These are phyloP conservation scores for Pholiota microspora DNA, from an alignment of 768 basidiomycete species.

Conservation along the genomic window DNA sequence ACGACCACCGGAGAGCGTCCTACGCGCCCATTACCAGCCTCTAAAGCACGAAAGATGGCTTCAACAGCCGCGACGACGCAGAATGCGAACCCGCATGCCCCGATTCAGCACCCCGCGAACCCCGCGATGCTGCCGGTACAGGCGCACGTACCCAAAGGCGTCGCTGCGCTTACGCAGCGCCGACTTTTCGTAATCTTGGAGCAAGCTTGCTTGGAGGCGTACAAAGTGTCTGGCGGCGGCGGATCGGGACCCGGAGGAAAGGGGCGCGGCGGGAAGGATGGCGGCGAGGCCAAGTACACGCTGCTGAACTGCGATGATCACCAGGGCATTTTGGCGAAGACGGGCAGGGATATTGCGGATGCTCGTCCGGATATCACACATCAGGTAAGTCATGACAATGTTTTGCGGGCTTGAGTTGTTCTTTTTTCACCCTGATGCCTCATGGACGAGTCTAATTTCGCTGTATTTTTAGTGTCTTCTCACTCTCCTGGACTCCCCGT, in stretches of 20 bases:
- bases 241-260: slow-evolving; percentile 39
- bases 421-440: slow-evolving; percentile 7
- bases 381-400: slow-evolving; percentile 58
- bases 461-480: slow-evolving; percentile 71
- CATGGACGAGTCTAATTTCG: not conserved
- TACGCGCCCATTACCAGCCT: slow-evolving; percentile 59
- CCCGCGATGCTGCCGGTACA: slow-evolving; percentile 83
- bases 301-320: slow-evolving; percentile 98
- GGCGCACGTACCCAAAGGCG: slow-evolving; percentile 66
- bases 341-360: slow-evolving; percentile 96
- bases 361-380: slow-evolving; percentile 99
- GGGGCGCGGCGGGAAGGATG: slow-evolving; percentile 54
- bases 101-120: slow-evolving; percentile 54
- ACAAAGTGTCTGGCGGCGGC: slow-evolving; percentile 72
- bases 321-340: slow-evolving; percentile 97
- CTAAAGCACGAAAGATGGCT: slow-evolving; percentile 54
- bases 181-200: slow-evolving; percentile 88
- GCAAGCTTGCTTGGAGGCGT: slow-evolving; percentile 95
- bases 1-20: slow-evolving; percentile 41
- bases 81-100: slow-evolving; percentile 36
- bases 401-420: not conserved
- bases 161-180: slow-evolving; percentile 52
- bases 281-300: slow-evolving; percentile 90
- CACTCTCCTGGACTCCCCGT: slow-evolving; percentile 93
- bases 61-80: slow-evolving; percentile 22